These are phyloP conservation scores for Hypholoma fasciculare DNA, from an alignment of 768 basidiomycete species.

Conservation along the genomic window DNA sequence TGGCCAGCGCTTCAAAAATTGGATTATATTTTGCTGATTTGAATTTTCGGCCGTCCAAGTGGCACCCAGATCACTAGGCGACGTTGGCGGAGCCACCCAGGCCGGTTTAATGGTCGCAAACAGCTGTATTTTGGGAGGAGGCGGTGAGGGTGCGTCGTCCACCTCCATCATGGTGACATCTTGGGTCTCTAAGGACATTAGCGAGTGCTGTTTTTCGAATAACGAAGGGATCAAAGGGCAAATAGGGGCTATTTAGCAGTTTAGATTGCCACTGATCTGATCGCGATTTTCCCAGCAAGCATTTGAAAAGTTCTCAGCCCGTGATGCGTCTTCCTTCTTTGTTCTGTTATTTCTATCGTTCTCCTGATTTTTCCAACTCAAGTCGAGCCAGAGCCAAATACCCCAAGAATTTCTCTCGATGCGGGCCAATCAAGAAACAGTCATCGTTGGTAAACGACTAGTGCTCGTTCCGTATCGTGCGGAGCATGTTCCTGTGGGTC, in stretches of 20 bases:
- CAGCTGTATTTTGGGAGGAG: neutral
- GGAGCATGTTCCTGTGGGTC: constrained; percentile 47
- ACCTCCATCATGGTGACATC: constrained; percentile 17
- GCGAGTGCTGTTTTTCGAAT: neutral
- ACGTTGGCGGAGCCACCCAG: constrained; percentile 18
- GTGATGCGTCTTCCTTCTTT: too few relatives aligned
- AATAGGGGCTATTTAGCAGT: neutral
- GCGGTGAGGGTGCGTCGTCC: neutral
- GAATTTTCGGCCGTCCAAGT: constrained; percentile 25
- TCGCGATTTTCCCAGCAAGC: neutral
- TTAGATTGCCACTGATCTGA: neutral
- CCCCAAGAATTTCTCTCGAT: constrained; percentile 32
- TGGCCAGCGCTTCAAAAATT: constrained; percentile 35
- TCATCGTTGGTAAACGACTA: constrained; percentile 65
- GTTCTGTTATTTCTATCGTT: too few relatives aligned
- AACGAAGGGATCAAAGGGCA: neutral
- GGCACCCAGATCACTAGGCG: constrained; percentile 15
- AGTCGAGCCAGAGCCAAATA: too few relatives aligned
- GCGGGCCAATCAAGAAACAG: constrained; percentile 65
- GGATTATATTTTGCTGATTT: constrained; percentile 20
- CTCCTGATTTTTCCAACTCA: too few relatives aligned
- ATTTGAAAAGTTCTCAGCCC: too few relatives aligned
- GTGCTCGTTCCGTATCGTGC: constrained; percentile 82
- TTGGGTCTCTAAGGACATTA: constrained; percentile 4
- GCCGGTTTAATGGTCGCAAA: constrained; percentile 4